A percentile compares a stretch with the other conserved stretches of the same genome.
These are phyloP conservation scores for Rhinocladiella mackenziei DNA, from an alignment of 2,329 filamentous ascomycete species.

Conservation along the genomic window DNA sequence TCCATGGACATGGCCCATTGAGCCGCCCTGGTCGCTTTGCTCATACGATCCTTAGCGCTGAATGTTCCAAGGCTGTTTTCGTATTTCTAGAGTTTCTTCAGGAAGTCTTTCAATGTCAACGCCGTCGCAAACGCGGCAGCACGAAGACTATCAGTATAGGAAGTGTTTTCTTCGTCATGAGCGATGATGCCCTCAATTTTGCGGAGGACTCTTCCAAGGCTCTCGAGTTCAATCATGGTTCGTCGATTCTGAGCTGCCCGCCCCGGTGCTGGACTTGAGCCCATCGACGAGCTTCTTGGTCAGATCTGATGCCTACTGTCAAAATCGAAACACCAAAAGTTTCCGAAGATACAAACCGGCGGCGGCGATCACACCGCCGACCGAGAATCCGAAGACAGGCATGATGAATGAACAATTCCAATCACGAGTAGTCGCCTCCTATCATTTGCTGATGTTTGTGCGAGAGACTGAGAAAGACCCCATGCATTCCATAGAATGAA, in stretches of 20 bases:
- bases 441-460: too few species aligned
- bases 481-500: too few species aligned
- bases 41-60: not conserved
- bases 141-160: not conserved
- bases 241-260: not conserved
- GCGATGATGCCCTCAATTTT: not conserved
- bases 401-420: not conserved
- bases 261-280: not conserved
- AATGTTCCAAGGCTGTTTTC: not conserved
- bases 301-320: not conserved
- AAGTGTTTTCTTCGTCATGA: not conserved
- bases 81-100: not conserved
- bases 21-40: not conserved
- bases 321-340: not conserved
- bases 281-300: not conserved
- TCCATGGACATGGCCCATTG: not conserved
- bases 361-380: not conserved
- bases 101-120: not conserved
- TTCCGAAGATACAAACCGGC: not conserved
- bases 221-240: not conserved
- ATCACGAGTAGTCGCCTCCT: too few species aligned
- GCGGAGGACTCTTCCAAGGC: not conserved
- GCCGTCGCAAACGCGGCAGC: not conserved
- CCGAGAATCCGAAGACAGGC: not conserved
- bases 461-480: too few species aligned